A percentile compares a stretch with the other conserved stretches of the same genome.
phyloP scores from a whole-genome alignment of 1,284 basidiomycete species.

The Sporisorium sorghi region DNA sequence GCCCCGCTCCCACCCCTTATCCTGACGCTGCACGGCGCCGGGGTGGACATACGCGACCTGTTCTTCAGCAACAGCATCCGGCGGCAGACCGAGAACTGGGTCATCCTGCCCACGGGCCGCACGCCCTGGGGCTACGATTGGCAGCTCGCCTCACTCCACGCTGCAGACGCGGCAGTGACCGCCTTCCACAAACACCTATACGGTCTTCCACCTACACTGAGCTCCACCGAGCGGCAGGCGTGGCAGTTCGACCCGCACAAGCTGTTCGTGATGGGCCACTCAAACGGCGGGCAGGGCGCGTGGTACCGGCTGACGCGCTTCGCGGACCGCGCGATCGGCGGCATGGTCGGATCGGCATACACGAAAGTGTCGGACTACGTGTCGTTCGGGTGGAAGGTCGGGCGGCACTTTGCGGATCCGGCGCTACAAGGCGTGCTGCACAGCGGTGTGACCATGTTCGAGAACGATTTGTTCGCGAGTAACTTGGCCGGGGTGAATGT shows the following conservation, averaged over 20 bases:
- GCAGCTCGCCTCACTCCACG: slow-evolving; percentile 79
- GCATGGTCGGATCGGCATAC: slow-evolving; percentile 38
- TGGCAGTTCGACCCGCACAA: slow-evolving; percentile 57
- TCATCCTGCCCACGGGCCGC: slow-evolving; percentile 77
- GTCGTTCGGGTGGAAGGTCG: slow-evolving; percentile 75
- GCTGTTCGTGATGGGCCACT: slow-evolving; percentile 82
- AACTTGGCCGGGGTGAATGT: slow-evolving; percentile 78
- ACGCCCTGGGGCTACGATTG: slow-evolving; percentile 80
- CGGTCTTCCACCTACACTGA: slow-evolving; percentile 26
- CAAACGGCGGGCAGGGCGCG: slow-evolving; percentile 90
- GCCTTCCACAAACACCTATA: slow-evolving; percentile 66
- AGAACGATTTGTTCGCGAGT: slow-evolving; percentile 84
- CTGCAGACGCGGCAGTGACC: slow-evolving; percentile 76
- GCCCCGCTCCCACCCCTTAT: slow-evolving; percentile 72
- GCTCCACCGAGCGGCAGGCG: slow-evolving; percentile 7
- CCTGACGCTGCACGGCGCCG: slow-evolving; percentile 85
- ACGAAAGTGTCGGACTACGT: slow-evolving; percentile 80
- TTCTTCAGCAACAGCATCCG: slow-evolving; percentile 73
- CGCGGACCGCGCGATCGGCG: slow-evolving; percentile 79
- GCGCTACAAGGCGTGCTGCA: slow-evolving; percentile 78
- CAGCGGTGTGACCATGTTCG: slow-evolving; percentile 80
- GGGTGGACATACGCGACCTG: slow-evolving; percentile 74
- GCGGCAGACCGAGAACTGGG: slow-evolving; percentile 76
- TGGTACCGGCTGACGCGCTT: slow-evolving; percentile 82
- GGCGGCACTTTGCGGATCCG: slow-evolving; percentile 81